Percentiles rank a stretch among this genome's conserved stretches.
These are phyloP conservation scores for Claviceps sp. DNA, from an alignment of 2,329 filamentous ascomycete species.

Conservation along the genomic window DNA sequence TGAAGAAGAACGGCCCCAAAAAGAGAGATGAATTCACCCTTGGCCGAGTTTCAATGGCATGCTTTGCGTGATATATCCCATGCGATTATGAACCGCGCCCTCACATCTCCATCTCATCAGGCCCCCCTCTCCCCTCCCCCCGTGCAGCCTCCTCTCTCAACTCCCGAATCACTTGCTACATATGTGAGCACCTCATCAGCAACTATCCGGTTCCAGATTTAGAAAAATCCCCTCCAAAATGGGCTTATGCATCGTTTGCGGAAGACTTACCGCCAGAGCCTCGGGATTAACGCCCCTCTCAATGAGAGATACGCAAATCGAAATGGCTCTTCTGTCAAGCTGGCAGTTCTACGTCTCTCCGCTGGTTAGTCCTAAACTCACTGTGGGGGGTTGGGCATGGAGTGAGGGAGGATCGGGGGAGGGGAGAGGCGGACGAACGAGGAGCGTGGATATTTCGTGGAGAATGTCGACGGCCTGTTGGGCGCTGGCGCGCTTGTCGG, in stretches of 20 bases:
- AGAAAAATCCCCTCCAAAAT: not conserved
- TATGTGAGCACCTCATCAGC: not conserved
- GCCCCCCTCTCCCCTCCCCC: conserved; percentile 21
- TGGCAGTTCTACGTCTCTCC: conserved; percentile 61
- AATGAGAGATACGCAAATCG: conserved; percentile 90
- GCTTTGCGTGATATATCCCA: no score
- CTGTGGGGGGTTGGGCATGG: not conserved
- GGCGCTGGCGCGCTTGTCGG: conserved; percentile 59
- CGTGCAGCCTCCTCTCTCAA: conserved; percentile 43
- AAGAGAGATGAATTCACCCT: no score
- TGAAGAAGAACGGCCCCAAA: no score
- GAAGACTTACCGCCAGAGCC: conserved; percentile 64
- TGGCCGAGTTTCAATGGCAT: no score
- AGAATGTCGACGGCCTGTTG: conserved; percentile 74
- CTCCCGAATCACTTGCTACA: conserved; percentile 46
- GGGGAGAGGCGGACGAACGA: conserved; percentile 43
- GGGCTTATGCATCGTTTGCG: no score
- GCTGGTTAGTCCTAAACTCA: no score
- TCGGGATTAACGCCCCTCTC: conserved; percentile 96
- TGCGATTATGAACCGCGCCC: no score
- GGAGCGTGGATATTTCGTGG: conserved; percentile 74
- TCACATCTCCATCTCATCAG: not conserved
- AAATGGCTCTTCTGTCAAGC: conserved; percentile 79
- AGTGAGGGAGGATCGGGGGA: not conserved
- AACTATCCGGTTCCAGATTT: no score